Base-by-base conservation (phyloP, 2,329 filamentous ascomycete genomes). In the Apiospora malaysiana region DNA sequence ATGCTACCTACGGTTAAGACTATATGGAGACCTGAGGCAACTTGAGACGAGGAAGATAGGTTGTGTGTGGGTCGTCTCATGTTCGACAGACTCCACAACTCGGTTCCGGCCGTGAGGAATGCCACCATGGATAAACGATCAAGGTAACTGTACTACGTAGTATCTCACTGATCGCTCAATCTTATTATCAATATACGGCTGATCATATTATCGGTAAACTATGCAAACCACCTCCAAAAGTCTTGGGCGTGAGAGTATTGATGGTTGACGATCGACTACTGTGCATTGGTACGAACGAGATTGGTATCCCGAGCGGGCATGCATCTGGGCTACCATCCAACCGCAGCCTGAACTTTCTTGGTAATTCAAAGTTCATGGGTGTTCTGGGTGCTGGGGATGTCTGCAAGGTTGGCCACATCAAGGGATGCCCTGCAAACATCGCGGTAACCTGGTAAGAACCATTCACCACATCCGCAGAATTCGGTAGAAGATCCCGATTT, bases 1-100 rank as follows among this genome's bases (percentile, higher is more conserved):
- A 63, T 63, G 21, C 25, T 9, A 18, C n/a, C n/a, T n/a, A n/a
- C n/a, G n/a, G n/a, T n/a, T n/a, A n/a, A n/a, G 56, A 12, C 56
- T 40, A 63, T 3, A 37, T 16, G 2, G 14, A n/a, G 32, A 37
- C 27, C 56, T 63, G 56, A 63, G 56, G 56, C 56, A 63, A 63
- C 56, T 63, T 63, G 56, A 63, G 56, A 63, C 56, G 56, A n/a
- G 32, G 8, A 40, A 63, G 56, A 63, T 32, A 37, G 27, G 9
- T 40, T n/a, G 56, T 63, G 56, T n/a, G 56, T 63, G 56, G 56
- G 18, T 59, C 51, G 51, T 59, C 51, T 59, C 51, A 59, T 59
- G 51, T 63, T 63, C 32, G 37, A 32, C 56, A 63, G 18, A 63
- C 40, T 40, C 56, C 56, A 63, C 56, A 40, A 9, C 56, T 63